phyloP scores from a whole-genome alignment of 495 filamentous ascomycete genomes.

The Aspergillus kassunensis region DNA sequence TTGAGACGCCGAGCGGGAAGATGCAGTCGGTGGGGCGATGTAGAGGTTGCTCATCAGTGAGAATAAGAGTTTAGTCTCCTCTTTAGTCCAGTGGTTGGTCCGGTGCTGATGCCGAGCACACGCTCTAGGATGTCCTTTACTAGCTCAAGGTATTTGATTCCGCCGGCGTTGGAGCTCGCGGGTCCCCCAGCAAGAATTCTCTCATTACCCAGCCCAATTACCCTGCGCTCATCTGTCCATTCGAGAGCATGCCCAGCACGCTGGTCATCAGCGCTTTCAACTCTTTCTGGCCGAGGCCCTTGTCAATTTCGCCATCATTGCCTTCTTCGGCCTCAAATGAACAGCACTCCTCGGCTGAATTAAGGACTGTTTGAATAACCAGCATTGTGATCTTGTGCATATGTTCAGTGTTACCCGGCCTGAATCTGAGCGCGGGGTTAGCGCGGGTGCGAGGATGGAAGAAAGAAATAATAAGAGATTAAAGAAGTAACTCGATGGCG shows the following conservation, averaged over 20 bases:
- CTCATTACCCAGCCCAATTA: slow-evolving; percentile 64
- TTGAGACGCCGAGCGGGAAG: slow-evolving; percentile 37
- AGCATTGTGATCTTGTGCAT: slow-evolving; percentile 70
- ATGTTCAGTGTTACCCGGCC: slow-evolving; percentile 69
- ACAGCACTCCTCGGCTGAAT: slow-evolving; percentile 46
- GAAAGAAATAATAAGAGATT: slow-evolving; percentile 76
- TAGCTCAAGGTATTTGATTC: slow-evolving; percentile 50
- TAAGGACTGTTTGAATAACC: slow-evolving; percentile 60
- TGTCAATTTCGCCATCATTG: slow-evolving; percentile 54
- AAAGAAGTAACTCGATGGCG: slow-evolving; percentile 64
- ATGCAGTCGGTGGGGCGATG: slow-evolving; percentile 53
- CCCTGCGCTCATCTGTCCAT: slow-evolving; percentile 93
- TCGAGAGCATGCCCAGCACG: slow-evolving; percentile 77
- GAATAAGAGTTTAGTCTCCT: slow-evolving; percentile 80
- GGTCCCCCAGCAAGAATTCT: slow-evolving; percentile 49
- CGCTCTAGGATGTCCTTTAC: slow-evolving; percentile 36
- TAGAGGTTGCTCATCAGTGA: slow-evolving; percentile 78
- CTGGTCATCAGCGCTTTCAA: slow-evolving; percentile 72
- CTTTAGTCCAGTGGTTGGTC: slow-evolving; percentile 52
- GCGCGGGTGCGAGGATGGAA: slow-evolving; percentile 82
- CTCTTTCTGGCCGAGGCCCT: slow-evolving; percentile 70
- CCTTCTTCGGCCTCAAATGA: slow-evolving; percentile 53
- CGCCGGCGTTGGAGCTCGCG: slow-evolving; percentile 45
- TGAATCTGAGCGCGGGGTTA: slow-evolving; percentile 79
- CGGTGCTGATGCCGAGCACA: slow-evolving; percentile 28